Conservation (phyloP, 164 flowering plant genomes). For the Berberis vulgaris region DNA sequence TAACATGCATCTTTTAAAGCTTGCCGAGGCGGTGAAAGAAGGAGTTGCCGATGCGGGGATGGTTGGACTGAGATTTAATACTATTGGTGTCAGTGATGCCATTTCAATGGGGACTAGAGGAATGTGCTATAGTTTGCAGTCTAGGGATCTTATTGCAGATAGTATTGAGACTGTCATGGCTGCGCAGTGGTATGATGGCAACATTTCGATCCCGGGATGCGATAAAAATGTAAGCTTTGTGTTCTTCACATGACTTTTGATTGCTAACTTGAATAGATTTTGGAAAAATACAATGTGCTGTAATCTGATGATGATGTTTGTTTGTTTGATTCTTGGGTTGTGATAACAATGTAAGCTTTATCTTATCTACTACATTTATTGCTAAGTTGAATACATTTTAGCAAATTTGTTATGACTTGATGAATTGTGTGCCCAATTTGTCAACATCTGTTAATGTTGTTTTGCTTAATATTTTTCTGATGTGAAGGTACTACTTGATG, state of each 20-base stretch:
- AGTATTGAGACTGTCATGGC: constrained; percentile 95
- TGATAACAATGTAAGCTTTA: too few relatives aligned
- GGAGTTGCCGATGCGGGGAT: constrained; percentile 80
- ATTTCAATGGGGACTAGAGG: constrained; percentile 98
- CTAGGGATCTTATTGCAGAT: constrained; percentile 94
- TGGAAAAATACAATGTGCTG: too few relatives aligned
- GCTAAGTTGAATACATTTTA: too few relatives aligned
- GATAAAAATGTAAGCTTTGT: constrained; percentile 71
- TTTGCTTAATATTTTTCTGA: too few relatives aligned
- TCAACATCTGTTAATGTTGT: too few relatives aligned
- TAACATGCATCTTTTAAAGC: constrained; percentile 73
- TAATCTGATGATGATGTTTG: too few relatives aligned
- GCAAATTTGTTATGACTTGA: too few relatives aligned
- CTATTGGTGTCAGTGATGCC: constrained; percentile 94
- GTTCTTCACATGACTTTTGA: too few relatives aligned
- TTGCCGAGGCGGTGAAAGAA: constrained; percentile 80
- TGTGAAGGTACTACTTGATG: neutral
- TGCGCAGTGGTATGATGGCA: constrained; percentile 98
- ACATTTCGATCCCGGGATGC: constrained; percentile 95
- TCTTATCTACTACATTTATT: too few relatives aligned
- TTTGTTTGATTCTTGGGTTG: too few relatives aligned
- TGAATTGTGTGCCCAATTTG: too few relatives aligned
- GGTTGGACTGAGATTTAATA: constrained; percentile 90
- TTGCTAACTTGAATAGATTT: too few relatives aligned
- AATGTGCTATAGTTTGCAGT: constrained; percentile 90